Evolutionary conservation across 225 moss, liverwort and hornwort species (phyloP).

Genomic region (Antitrichia curtipendula): DNA sequence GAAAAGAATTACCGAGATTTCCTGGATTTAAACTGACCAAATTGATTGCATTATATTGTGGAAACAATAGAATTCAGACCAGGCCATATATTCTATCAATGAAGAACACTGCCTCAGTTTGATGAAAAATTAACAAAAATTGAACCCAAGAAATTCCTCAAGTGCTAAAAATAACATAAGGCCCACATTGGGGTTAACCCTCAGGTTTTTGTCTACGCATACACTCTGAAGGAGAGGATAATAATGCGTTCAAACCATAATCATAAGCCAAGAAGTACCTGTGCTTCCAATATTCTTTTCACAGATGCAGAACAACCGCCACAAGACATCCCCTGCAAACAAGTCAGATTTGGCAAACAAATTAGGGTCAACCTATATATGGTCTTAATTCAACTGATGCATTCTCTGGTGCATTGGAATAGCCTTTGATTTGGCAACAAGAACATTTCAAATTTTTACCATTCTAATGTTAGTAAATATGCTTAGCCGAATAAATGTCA

Average conservation of each 20-base stretch:
- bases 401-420: neutral
- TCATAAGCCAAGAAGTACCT: constrained; percentile 26
- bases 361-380: neutral
- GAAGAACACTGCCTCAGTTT: neutral
- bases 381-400: neutral
- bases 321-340: constrained; percentile 92
- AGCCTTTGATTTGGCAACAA: neutral
- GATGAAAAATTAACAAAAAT: neutral
- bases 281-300: constrained; percentile 88
- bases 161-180: neutral
- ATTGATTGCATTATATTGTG: neutral
- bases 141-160: neutral
- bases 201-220: neutral
- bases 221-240: neutral
- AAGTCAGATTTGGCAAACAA: neutral
- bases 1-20: neutral
- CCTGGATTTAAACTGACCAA: neutral
- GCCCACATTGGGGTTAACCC: neutral
- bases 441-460: neutral
- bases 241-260: neutral
- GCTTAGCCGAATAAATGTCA: neutral
- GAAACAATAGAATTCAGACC: neutral
- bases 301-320: constrained; percentile 89
- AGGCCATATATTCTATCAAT: neutral
- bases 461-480: neutral